phyloP scores from a whole-genome alignment of 2,329 filamentous ascomycete genomes.

The Ploettnerulaceae sp. region DNA sequence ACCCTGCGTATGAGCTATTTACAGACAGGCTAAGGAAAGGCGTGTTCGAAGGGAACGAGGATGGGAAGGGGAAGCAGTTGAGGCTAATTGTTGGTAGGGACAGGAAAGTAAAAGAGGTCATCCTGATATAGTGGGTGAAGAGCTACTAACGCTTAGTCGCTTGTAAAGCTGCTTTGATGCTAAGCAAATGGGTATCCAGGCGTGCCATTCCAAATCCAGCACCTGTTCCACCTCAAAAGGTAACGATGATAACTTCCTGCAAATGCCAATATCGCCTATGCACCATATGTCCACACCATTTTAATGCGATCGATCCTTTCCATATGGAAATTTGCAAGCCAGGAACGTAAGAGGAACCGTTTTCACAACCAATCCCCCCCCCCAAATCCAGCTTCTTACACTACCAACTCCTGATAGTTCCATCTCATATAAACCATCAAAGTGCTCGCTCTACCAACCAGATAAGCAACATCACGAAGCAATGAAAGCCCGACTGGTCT shows the following conservation, averaged over 20 bases:
- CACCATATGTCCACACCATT: neutral
- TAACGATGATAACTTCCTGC: conserved; percentile 2
- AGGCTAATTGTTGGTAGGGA: conserved; percentile 45
- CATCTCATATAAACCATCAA: no score
- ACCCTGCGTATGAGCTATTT: conserved; percentile 53
- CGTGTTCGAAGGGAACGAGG: conserved; percentile 36
- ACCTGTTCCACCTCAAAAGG: neutral
- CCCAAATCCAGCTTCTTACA: no score
- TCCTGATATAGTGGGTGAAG: conserved; percentile 24
- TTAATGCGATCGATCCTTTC: no score
- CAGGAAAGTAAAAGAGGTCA: conserved; percentile 39
- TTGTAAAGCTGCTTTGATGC: conserved; percentile 1
- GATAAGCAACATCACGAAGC: no score
- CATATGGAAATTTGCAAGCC: no score
- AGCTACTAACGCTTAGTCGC: neutral
- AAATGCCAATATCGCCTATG: conserved; percentile 1
- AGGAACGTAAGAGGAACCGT: no score
- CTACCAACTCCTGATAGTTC: no score
- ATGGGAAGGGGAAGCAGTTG: conserved; percentile 42
- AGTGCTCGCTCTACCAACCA: no score
- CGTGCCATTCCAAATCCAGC: neutral
- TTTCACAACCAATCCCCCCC: no score
- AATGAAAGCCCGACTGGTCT: neutral
- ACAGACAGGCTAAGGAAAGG: conserved; percentile 45
- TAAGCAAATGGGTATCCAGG: conserved; percentile 25